Base-by-base conservation (phyloP, 345 rosid species). In the Pistacia vera region DNA sequence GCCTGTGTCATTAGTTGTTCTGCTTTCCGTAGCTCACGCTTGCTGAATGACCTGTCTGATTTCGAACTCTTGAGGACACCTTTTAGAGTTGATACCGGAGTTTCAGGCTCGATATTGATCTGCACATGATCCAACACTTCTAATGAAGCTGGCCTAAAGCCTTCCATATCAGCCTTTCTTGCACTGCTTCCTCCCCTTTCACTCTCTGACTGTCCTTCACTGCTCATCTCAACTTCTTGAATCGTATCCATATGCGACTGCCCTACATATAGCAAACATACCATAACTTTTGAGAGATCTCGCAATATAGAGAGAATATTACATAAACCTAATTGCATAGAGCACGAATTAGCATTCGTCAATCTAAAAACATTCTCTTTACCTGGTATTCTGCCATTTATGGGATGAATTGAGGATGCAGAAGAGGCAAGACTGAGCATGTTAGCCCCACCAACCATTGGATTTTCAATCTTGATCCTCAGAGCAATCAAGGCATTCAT, bases 401-500 rank as follows among this genome's bases (percentile, higher is more conserved):
- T 75, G 80, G 80, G 62, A 65, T 75, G 83, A 88, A 64, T 82
- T 72, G 73, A 84, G 36, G 68, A 70, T 17, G 78, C 72, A 46
- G 41, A 38, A 38, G 41, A 38, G 41, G 41, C 41, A 38, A 38
- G 41, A 38, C 7, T 38, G 41, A 38, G 41, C 41, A 38, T 38
- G 6, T 64, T 18, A 76, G 72, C 62, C 20, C 76, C 82, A 5
- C 20, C 75, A 6, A 81, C 30, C 11, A 60, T 36, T 0, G 93
- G 94, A 75, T 83, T 77, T 49, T 93, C 91, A 44, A 93, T 87
- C 68, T 86, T 93, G 57, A 93, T 78, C 72, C 97, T 68, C 11
- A 93, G 85, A 69, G 94, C 97, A 61, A 91, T 91, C 81, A 93
- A 81, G 68, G 89, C 96, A 84, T 90, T 80, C 88, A 93, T 85